Percentiles rank a stretch among this genome's conserved stretches.
Conservation (phyloP, 768 basidiomycete genomes). For the Naganishia vishniacii region DNA sequence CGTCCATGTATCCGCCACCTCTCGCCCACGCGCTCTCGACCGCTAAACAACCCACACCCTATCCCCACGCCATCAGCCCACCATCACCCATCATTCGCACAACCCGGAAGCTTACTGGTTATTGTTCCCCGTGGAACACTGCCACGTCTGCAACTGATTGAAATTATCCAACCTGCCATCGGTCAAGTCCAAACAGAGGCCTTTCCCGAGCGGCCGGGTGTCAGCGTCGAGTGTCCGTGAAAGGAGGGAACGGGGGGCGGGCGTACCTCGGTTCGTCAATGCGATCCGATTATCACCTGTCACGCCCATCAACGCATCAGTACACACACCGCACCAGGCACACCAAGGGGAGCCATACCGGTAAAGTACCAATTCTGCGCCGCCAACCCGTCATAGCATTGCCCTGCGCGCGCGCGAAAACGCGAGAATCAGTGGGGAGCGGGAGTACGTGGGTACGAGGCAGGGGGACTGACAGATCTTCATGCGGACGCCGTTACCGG, state of each 20-base stretch:
- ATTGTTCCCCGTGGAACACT: constrained; percentile 14
- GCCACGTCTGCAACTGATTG: constrained; percentile 23
- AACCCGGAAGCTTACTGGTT: constrained; percentile 22
- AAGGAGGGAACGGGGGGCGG: background rate
- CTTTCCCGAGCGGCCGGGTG: background rate
- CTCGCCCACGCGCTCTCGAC: too few species aligned
- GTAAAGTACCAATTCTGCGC: constrained; percentile 29
- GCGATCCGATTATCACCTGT: constrained; percentile 23
- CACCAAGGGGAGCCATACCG: background rate
- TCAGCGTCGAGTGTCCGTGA: background rate
- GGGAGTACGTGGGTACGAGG: background rate
- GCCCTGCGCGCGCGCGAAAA: background rate
- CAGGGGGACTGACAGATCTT: constrained; percentile 27
- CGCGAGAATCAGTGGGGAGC: background rate
- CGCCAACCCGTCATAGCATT: constrained; percentile 24
- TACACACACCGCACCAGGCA: background rate
- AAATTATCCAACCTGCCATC: constrained; percentile 4
- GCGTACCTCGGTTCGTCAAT: constrained; percentile 9
- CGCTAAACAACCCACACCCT: too few species aligned
- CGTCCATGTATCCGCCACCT: too few species aligned
- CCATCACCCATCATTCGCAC: too few species aligned
- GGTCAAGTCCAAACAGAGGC: constrained; percentile 22
- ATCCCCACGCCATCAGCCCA: too few species aligned
- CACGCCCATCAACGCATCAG: background rate
- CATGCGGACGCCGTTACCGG: constrained; percentile 31